Evolutionary conservation across 371 early-diverging fungal species (phyloP).

Genomic region (Lichtheimia hyalospora): DNA sequence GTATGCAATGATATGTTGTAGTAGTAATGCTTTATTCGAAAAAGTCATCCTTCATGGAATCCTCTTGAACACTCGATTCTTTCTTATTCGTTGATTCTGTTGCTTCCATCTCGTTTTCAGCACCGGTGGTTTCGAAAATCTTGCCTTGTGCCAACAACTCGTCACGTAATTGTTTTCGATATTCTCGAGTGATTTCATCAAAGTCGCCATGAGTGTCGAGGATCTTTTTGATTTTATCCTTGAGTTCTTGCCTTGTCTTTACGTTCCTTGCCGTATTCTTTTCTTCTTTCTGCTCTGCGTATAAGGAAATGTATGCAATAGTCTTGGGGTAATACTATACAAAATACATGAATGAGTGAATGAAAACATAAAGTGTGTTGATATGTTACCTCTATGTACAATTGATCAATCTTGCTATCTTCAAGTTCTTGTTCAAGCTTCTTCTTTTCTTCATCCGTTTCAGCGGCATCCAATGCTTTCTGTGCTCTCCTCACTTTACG

Average conservation of each 20-base stretch:
- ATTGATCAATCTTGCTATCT: slow-evolving; percentile 17
- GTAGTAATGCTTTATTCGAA: background rate
- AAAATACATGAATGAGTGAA: too few relatives aligned
- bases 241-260: slow-evolving; percentile 22
- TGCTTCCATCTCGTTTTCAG: background rate
- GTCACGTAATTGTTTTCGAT: slow-evolving; percentile 34
- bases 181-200: slow-evolving; percentile 19
- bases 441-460: slow-evolving; percentile 18
- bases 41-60: background rate
- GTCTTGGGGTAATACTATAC: slow-evolving; percentile 34
- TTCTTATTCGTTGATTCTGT: background rate
- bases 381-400: slow-evolving; percentile 27
- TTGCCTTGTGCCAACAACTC: slow-evolving; percentile 17
- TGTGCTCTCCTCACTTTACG: slow-evolving; percentile 27
- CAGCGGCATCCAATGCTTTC: slow-evolving; percentile 16
- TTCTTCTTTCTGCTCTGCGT: slow-evolving; percentile 21
- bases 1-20: too few relatives aligned
- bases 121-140: background rate
- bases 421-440: slow-evolving; percentile 17
- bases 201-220: slow-evolving; percentile 27
- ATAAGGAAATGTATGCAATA: slow-evolving; percentile 38
- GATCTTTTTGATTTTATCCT: slow-evolving; percentile 23
- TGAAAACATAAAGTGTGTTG: background rate
- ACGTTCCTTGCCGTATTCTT: slow-evolving; percentile 16
- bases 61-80: background rate